Evolutionary conservation across 768 basidiomycete genomes (phyloP).

Genomic region (Crucibulum laeve): DNA sequence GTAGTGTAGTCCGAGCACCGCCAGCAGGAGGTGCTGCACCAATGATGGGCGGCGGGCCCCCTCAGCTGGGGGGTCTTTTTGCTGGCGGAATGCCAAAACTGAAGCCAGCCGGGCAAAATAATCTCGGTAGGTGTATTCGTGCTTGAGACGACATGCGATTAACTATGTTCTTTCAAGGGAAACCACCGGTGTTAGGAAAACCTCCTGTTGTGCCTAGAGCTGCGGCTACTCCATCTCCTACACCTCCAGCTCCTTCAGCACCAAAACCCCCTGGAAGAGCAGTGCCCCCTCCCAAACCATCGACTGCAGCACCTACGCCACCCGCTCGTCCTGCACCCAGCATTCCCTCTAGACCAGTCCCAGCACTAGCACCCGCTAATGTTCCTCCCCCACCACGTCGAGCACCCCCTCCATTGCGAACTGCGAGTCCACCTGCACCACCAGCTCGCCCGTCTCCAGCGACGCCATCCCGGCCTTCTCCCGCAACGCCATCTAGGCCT

Average conservation of each 20-base stretch:
- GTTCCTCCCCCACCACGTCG: conserved; percentile 39
- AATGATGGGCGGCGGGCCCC: conserved; percentile 42
- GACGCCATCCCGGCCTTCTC: conserved; percentile 26
- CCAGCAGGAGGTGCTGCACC: conserved; percentile 8
- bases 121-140: conserved; percentile 43
- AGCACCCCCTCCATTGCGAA: conserved; percentile 30
- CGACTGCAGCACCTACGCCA: conserved; percentile 27
- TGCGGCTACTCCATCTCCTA: conserved; percentile 24
- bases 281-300: conserved; percentile 21
- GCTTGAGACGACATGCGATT: conserved; percentile 3
- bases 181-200: conserved; percentile 59
- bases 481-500: conserved; percentile 32
- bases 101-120: conserved; percentile 69
- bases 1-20: conserved; percentile 15
- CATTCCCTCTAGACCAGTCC: conserved; percentile 20
- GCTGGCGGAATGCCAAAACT: conserved; percentile 91
- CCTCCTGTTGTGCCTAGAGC: conserved; percentile 63
- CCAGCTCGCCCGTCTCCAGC: conserved; percentile 38
- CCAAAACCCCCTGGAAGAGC: conserved; percentile 28
- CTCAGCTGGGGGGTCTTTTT: conserved; percentile 81
- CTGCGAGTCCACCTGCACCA: conserved; percentile 25
- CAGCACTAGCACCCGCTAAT: conserved; percentile 17
- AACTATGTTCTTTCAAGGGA: conserved; percentile 34
- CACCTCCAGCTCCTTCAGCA: conserved; percentile 21
- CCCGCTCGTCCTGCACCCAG: conserved; percentile 24